These are phyloP conservation scores for Thermoascus crustaceus DNA, from an alignment of 2,329 filamentous ascomycete genomes.

Conservation along the genomic window DNA sequence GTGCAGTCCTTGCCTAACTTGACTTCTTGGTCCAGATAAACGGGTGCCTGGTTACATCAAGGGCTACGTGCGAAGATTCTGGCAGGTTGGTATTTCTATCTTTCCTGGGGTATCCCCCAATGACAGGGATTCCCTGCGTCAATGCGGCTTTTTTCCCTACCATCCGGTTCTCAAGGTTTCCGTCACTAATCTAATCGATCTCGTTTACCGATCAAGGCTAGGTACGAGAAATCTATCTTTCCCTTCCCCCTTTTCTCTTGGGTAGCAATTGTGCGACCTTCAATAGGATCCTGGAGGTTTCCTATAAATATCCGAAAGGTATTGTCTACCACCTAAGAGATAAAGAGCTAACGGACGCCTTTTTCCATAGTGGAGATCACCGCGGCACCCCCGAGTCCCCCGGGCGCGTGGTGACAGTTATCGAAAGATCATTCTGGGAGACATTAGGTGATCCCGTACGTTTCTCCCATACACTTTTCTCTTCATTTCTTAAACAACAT, in stretches of 20 bases:
- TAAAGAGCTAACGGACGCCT: conserved; percentile 7
- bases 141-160: too few relatives aligned
- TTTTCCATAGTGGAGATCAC: conserved; percentile 68
- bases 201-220: conserved; percentile 18
- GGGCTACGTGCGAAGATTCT: conserved; percentile 91
- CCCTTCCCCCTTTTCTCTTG: background rate
- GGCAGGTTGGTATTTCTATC: conserved; percentile 70
- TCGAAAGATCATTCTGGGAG: conserved; percentile 76
- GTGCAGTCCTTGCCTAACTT: conserved; percentile 2
- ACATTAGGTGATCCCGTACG: conserved; percentile 58
- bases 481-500: background rate
- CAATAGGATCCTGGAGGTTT: too few relatives aligned
- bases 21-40: conserved; percentile 50
- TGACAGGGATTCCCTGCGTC: too few relatives aligned
- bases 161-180: too few relatives aligned
- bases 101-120: too few relatives aligned
- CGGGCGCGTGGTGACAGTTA: conserved; percentile 87
- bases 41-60: conserved; percentile 83
- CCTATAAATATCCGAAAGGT: too few relatives aligned
- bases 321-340: background rate
- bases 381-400: conserved; percentile 81
- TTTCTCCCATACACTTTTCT: conserved; percentile 7
- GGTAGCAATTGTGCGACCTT: too few relatives aligned
- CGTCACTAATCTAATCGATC: background rate
- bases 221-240: conserved; percentile 13